Base-by-base conservation (phyloP, 441 rosid genomes). In the Isatis lusitanica region DNA sequence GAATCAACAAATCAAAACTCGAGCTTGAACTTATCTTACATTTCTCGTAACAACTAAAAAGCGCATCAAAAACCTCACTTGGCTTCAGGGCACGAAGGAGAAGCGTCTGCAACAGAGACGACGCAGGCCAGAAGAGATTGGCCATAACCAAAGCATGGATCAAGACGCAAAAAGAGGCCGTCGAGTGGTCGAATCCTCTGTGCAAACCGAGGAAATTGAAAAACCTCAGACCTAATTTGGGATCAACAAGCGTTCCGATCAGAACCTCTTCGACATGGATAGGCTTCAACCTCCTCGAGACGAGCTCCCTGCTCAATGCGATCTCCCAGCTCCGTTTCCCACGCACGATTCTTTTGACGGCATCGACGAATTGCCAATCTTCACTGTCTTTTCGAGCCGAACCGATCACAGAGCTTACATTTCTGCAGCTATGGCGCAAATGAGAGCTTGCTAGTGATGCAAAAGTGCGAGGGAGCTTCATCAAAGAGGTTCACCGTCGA, bases 161-260 rank as follows among this genome's bases (percentile, higher is more conserved):
- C 71, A 94, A 80, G 35, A 90, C 83, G 72, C 98, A 90, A 78
- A 89, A 92, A 35, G 99, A 89, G 62, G 81, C 65, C 13, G 86
- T 62, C 0, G 99, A 89, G 64, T 94, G 99, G 78, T 80, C 63
- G 78, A 89, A 88, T 61, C 79, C 81, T 60, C 70, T 79, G 79
- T 94, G 97, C 78, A 93, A 71, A 31, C 93, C 98, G 7, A 94
- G 81, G 79, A 88, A 94, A 75, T 94, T 94, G 80, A 94, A 94
- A 80, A 92, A 92, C 71, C 95, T 76, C 31, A 90, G 77, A 71
- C 93, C 90, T 31, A 94, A 81, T 86, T 82, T 84, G 67, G 93
- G 80, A 76, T 92, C 93, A 63, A 89, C 93, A 0, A 90, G 74
- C 65, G 87, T 83, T 42, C 74, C 85, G 63, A 85, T 66, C 68